A percentile compares a stretch with the other conserved stretches of the same genome.
phyloP scores from a whole-genome alignment of 768 basidiomycete species.

The Boletellus sp. region DNA sequence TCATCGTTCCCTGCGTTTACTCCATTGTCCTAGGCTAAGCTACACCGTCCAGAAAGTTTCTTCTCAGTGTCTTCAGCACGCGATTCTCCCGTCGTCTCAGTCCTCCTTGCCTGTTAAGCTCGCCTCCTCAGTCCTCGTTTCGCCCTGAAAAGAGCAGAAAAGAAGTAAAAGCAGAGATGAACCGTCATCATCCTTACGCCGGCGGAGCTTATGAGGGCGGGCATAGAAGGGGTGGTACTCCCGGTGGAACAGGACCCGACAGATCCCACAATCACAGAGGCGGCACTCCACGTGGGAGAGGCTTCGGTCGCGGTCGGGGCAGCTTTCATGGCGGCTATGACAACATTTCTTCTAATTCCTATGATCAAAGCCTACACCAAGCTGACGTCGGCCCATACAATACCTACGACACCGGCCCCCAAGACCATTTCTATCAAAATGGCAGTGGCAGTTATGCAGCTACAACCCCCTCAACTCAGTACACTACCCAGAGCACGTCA shows the following conservation, averaged over 20 bases:
- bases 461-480: slow-evolving; percentile 50
- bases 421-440: slow-evolving; percentile 70
- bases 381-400: slow-evolving; percentile 64
- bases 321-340: slow-evolving; percentile 54
- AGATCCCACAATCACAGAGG: slow-evolving; percentile 66
- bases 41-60: slow-evolving; percentile 20
- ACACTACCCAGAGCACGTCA: slow-evolving; percentile 43
- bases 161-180: slow-evolving; percentile 48
- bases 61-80: slow-evolving; percentile 20
- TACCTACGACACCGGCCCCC: slow-evolving; percentile 57
- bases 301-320: slow-evolving; percentile 53
- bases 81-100: slow-evolving; percentile 16
- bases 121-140: slow-evolving; percentile 25
- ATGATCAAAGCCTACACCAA: slow-evolving; percentile 65
- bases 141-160: slow-evolving; percentile 28
- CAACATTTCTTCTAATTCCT: slow-evolving; percentile 48
- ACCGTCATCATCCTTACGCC: slow-evolving; percentile 87
- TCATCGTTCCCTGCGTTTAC: slow-evolving; percentile 30
- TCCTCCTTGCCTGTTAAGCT: slow-evolving; percentile 24
- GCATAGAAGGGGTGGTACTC: slow-evolving; percentile 62
- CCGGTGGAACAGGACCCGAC: slow-evolving; percentile 67
- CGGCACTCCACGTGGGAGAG: slow-evolving; percentile 46
- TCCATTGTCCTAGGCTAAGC: slow-evolving; percentile 24
- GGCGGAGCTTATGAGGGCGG: slow-evolving; percentile 55
- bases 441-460: slow-evolving; percentile 54